Evolutionary conservation across 1,139 yeast species (phyloP).

Genomic region (Saccharomyces hybrid): DNA sequence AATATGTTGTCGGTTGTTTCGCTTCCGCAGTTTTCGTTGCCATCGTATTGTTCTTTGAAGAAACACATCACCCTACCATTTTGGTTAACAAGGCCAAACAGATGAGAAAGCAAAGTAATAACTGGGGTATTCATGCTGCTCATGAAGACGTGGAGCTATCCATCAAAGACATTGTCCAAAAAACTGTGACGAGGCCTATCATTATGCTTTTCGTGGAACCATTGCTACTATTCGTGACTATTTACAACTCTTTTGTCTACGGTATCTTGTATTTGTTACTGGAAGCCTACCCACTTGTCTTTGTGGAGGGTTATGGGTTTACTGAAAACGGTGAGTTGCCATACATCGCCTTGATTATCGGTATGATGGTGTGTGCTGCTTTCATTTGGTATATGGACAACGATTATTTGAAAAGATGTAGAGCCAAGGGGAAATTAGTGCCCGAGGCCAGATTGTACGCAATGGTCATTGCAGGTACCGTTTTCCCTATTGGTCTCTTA

Average conservation of each 20-base stretch:
- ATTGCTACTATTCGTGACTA: conserved; percentile 55
- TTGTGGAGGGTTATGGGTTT: conserved; percentile 53
- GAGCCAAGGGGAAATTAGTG: conserved; percentile 46
- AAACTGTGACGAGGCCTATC: conserved; percentile 64
- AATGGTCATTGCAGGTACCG: conserved; percentile 56
- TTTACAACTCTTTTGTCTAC: conserved; percentile 78
- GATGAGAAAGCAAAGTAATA: conserved; percentile 51
- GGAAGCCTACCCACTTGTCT: conserved; percentile 74
- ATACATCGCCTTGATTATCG: conserved; percentile 53
- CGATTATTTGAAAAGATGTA: conserved; percentile 36
- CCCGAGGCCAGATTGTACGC: conserved; percentile 79
- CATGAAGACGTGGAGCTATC: conserved; percentile 65
- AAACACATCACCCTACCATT: conserved; percentile 56
- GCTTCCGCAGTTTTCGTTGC: conserved; percentile 41
- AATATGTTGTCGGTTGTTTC: conserved; percentile 57
- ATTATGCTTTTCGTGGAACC: conserved; percentile 67
- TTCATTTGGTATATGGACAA: conserved; percentile 35
- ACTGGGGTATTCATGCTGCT: conserved; percentile 81
- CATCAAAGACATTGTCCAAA: conserved; percentile 57
- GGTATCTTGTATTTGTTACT: conserved; percentile 73
- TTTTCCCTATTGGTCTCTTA: conserved; percentile 69
- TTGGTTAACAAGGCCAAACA: conserved; percentile 54
- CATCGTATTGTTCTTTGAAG: conserved; percentile 44
- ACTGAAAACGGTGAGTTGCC: conserved; percentile 44
- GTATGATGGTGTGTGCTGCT: conserved; percentile 53